Evolutionary conservation across 164 flowering plant genomes (phyloP), one percentile per base, ranked within the genome.

Genomic region (Cinnamomum micranthum): DNA sequence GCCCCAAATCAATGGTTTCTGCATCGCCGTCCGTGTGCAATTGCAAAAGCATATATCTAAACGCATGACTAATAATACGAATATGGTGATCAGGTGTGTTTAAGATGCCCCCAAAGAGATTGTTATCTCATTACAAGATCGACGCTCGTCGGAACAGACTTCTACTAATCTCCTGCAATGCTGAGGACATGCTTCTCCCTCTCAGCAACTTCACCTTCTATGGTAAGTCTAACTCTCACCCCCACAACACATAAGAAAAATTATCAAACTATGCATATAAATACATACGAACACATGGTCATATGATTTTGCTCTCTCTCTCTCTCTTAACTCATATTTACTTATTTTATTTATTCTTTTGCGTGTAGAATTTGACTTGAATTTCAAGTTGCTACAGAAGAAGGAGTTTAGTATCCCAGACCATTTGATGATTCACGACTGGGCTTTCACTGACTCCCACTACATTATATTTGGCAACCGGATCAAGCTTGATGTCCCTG

Each of bases 351-450:
- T 67, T 28, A 0, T 33, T 67, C 12, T 31, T 31, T 31, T 31
- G 35, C 22, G 24, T 79, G 80, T 89, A 95, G 99, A 95, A 78
- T 93, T 79, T 74, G 95, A 92, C 66, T 66, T 78, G 2, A 79
- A 89, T 64, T 92, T 93, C 84, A 87, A 89, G 80, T 59, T 95
- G 73, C 3, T 90, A 35, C 87, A 85, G 55, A 87, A 78, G 79
- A 80, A 84, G 79, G 94, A 88, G 52, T 91, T 87, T 78, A 77
- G 66, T 66, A 91, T 95, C 69, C 84, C 86, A 0, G 98, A 93
- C 60, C 99, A 95, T 60, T 66, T 92, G 76, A 92, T 95, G 97
- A 89, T 93, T 80, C 99, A 95, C 68, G 99, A 95, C 72, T 95
- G 99, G 99, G 98, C 96, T 12, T 89, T 92, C 79, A 95, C 99